Conservation (phyloP, 176 grass and related monocot genomes). For the Miscanthus lutarioriparius region DNA sequence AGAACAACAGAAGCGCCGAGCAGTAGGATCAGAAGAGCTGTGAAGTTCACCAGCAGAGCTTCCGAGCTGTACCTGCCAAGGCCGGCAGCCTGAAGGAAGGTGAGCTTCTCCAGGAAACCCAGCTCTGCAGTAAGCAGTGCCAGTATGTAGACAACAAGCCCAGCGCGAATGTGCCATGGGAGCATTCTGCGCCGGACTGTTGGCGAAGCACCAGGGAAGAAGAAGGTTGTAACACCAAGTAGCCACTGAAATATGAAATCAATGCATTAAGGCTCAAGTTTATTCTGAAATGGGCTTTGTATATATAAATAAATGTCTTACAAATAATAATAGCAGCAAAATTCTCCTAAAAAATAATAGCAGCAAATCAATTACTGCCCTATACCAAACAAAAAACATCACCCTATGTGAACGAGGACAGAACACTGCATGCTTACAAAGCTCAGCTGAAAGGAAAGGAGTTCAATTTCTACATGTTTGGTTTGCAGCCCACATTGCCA, state of each 20-base stretch:
- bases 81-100: conserved; percentile 52
- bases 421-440: neutral
- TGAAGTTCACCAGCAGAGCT: conserved; percentile 71
- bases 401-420: neutral
- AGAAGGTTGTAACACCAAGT: conserved; percentile 65
- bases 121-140: conserved; percentile 48
- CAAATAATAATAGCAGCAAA: neutral
- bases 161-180: conserved; percentile 57
- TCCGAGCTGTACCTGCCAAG: conserved; percentile 55
- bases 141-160: conserved; percentile 55
- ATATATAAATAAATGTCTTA: neutral
- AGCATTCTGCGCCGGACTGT: conserved; percentile 24
- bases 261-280: neutral
- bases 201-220: conserved; percentile 55
- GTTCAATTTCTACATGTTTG: neutral
- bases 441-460: neutral
- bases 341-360: too few species aligned
- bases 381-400: neutral
- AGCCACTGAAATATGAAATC: conserved; percentile 59
- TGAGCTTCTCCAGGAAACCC: conserved; percentile 91
- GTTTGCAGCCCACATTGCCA: neutral
- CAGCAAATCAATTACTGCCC: neutral
- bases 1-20: conserved; percentile 62
- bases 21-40: conserved; percentile 57
- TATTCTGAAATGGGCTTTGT: neutral